Evolutionary conservation across 1,139 yeast genomes (phyloP), one percentile per base, ranked within the genome.

Genomic region (Pichia sp.): DNA sequence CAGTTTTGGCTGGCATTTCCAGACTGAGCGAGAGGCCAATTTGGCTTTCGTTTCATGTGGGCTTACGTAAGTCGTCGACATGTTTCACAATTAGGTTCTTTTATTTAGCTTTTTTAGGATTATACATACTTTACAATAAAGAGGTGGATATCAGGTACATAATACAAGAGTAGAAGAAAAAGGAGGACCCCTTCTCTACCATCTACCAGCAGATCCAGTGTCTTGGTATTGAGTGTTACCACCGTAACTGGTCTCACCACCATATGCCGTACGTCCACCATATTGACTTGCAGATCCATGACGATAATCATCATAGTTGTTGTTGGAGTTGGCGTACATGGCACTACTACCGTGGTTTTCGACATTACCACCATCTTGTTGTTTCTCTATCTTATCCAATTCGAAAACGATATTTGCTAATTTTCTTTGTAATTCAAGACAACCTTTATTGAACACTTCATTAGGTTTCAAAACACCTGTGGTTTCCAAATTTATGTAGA

Each of bases 391-490:
- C 55, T 76, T 80, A 57, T 85, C 87, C 52, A 93, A 72, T 54
- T 93, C 95, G 62, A 87, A 80, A 43, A 93, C 82, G 48, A 93
- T 83, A 50, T 89, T 88, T 7, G 98, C 99, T 45, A 94, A 79
- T 68, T 93, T 93, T 68, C 84, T 83, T 67, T 90, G 96, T 58
- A 93, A 71, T 24, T 91, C 89, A 46, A 80, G 83, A 54, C 94
- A 82, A 44, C 96, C 90, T 60, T 91, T 81, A 42, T 81, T 69
- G 21, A 93, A 89, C 38, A 93, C 96, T 55, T 89, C 96, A 61
- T 90, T 86, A 1, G 97, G 96, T 43, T 88, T 79, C 53, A 93
- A 78, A 43, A 84, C 82, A 4, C 99, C 99, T 11, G 90, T 87
- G 0, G 98, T 87, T 67, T 93, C 99, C 17, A 94, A 87, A 59